phyloP scores from a whole-genome alignment of 176 grass and related monocot genomes.

The Poa annua region DNA sequence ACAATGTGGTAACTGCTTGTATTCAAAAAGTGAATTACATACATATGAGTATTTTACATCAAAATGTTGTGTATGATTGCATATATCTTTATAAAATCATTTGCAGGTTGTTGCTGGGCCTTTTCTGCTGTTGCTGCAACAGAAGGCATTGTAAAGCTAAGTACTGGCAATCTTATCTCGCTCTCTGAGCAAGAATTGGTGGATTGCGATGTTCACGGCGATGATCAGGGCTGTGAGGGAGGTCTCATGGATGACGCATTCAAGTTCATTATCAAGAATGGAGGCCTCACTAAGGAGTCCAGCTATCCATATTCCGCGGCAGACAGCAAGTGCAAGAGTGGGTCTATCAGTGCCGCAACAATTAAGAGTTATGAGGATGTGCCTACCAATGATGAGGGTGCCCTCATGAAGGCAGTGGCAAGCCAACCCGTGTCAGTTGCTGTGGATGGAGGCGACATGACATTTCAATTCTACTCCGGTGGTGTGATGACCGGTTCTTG shows the following conservation, averaged over 20 bases:
- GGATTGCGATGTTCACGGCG: not conserved
- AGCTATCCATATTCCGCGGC: conserved; percentile 5
- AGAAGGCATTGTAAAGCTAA: conserved; percentile 1
- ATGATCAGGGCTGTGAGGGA: not conserved
- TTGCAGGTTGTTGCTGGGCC: not conserved
- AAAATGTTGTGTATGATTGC: not conserved
- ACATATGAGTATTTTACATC: not conserved
- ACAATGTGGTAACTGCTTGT: conserved; percentile 3
- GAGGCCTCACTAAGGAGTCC: not conserved
- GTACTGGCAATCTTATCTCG: not conserved
- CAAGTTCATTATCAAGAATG: conserved; percentile 26
- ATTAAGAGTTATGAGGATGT: conserved; percentile 30
- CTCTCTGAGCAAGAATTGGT: conserved; percentile 7
- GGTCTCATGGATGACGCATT: not conserved
- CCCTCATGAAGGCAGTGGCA: conserved; percentile 24
- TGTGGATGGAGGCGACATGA: not conserved
- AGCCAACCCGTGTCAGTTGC: not conserved
- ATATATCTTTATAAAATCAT: not conserved
- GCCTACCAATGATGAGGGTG: not conserved
- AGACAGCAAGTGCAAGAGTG: not conserved
- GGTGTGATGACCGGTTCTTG: conserved; percentile 4
- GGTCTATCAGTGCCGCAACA: conserved; percentile 12
- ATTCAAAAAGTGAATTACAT: not conserved
- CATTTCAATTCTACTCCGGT: conserved; percentile 23
- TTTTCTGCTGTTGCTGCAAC: conserved; percentile 25